Evolutionary conservation across 768 basidiomycete genomes (phyloP).

Genomic region (Xanthoconium purpureum): DNA sequence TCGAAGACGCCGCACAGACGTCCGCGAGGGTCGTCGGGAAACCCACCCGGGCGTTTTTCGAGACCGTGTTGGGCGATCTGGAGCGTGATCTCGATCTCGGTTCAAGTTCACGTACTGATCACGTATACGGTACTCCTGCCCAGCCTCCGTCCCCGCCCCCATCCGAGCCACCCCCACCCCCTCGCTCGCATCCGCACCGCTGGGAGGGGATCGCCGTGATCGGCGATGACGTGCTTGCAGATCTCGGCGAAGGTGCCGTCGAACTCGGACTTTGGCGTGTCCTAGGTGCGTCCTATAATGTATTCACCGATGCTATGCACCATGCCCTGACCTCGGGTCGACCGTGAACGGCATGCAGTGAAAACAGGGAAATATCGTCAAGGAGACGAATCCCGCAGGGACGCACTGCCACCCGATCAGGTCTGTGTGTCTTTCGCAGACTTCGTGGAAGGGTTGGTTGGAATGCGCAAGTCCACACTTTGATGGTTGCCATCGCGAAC

Average conservation of each 20-base stretch:
- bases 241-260: constrained; percentile 59
- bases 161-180: not conserved
- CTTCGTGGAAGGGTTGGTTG: constrained; percentile 49
- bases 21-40: constrained; percentile 61
- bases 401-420: constrained; percentile 47
- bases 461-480: not conserved
- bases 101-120: no score
- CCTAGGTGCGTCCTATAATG: constrained; percentile 44
- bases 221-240: constrained; percentile 61
- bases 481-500: not conserved
- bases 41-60: constrained; percentile 56
- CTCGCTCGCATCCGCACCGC: not conserved
- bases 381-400: constrained; percentile 50
- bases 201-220: constrained; percentile 43
- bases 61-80: constrained; percentile 51
- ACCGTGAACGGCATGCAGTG: constrained; percentile 34
- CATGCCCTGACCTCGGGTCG: not conserved
- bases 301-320: not conserved
- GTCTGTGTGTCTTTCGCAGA: constrained; percentile 50
- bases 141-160: not conserved
- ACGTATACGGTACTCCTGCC: not conserved
- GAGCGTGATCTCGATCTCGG: constrained; percentile 7
- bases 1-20: constrained; percentile 52
- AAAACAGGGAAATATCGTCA: constrained; percentile 67
- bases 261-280: constrained; percentile 61